Conservation (phyloP, 2,329 filamentous ascomycete species). For the Cercospora beticola region DNA sequence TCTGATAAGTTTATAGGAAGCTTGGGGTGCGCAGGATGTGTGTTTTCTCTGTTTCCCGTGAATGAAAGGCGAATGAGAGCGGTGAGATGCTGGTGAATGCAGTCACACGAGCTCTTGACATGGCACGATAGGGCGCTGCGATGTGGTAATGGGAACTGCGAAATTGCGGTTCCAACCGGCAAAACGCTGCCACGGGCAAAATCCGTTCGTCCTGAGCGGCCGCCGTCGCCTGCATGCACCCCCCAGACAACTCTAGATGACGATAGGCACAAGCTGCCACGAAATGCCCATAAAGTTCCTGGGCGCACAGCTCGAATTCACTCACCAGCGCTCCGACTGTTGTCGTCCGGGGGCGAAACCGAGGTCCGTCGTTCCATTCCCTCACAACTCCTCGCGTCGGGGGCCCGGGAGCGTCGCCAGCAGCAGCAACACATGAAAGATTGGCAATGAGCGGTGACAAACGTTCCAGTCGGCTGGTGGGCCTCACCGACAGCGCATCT, state of each 20-base stretch:
- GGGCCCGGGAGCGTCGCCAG: neutral
- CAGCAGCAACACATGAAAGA: neutral
- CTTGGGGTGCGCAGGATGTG: neutral
- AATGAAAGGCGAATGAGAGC: slow-evolving; percentile 4
- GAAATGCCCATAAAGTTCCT: neutral
- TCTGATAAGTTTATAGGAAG: neutral
- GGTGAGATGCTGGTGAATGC: slow-evolving; percentile 8
- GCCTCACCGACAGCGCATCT: slow-evolving; percentile 13
- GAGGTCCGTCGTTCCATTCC: neutral
- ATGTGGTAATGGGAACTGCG: slow-evolving; percentile 17
- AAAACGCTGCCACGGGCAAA: neutral
- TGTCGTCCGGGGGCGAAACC: neutral
- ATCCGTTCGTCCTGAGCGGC: neutral
- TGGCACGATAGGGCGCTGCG: slow-evolving; percentile 13
- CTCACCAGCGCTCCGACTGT: neutral
- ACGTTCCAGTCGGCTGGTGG: neutral
- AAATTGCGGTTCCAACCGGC: slow-evolving; percentile 7
- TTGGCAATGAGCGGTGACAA: slow-evolving; percentile 12
- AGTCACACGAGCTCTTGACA: neutral
- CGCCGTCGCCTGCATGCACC: neutral
- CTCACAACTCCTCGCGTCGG: slow-evolving; percentile 2
- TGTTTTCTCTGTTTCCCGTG: neutral
- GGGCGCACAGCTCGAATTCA: neutral
- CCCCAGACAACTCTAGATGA: slow-evolving; percentile 6
- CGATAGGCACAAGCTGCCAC: slow-evolving; percentile 10